phyloP scores from a whole-genome alignment of 2,329 filamentous ascomycete species.

The Furcasterigmium furcatum region DNA sequence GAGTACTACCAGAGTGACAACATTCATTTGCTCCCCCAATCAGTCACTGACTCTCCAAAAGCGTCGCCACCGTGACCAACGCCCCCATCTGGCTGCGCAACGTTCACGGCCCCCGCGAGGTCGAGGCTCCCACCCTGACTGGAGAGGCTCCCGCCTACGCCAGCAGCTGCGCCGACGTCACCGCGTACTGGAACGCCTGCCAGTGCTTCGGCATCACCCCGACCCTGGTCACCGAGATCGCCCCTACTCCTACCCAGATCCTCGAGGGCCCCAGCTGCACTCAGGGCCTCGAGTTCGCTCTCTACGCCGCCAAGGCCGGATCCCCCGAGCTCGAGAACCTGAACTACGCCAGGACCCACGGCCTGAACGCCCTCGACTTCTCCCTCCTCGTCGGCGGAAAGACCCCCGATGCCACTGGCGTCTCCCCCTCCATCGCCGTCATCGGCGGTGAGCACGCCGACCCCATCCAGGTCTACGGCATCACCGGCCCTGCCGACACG shows the following conservation, averaged over 20 bases:
- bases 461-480: background rate
- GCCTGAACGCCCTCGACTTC: background rate
- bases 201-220: conserved; percentile 15
- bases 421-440: background rate
- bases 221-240: conserved; percentile 8
- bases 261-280: conserved; percentile 5
- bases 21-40: too few species aligned
- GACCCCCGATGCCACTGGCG: conserved; percentile 1
- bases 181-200: conserved; percentile 14
- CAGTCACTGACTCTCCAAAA: too few species aligned
- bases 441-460: background rate
- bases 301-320: conserved; percentile 1
- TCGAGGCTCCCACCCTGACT: background rate
- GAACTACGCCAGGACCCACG: background rate
- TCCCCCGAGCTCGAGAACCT: background rate
- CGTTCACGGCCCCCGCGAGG: conserved; percentile 2
- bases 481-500: background rate
- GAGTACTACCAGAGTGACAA: background rate
- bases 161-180: conserved; percentile 9
- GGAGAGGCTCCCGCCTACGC: conserved; percentile 12
- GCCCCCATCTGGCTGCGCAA: conserved; percentile 1
- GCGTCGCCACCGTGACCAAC: conserved; percentile 2
- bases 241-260: conserved; percentile 1
- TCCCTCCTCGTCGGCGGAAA: background rate
- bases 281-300: conserved; percentile 7